Evolutionary conservation across 139 green algal species (phyloP).

Genomic region (Chlamydomonas applanata): DNA sequence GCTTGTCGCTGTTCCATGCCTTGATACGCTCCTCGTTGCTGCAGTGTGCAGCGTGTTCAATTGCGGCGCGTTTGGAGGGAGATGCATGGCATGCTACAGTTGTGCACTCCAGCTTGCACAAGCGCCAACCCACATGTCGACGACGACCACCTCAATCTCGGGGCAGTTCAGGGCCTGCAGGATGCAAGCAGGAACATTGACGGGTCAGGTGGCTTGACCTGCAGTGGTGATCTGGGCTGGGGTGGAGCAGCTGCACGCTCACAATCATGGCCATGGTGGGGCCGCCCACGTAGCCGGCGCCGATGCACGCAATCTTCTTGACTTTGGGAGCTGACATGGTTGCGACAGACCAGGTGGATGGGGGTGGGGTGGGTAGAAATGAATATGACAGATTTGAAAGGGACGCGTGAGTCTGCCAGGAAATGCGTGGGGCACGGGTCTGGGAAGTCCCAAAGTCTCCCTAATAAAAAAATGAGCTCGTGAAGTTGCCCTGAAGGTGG

Average conservation of each 20-base stretch:
- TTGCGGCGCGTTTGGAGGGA: neutral
- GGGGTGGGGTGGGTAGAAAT: too few relatives aligned
- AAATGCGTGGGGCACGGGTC: too few relatives aligned
- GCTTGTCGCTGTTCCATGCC: slow-evolving; percentile 94
- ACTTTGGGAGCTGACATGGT: slow-evolving; percentile 1
- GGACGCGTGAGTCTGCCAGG: too few relatives aligned
- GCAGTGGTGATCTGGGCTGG: too few relatives aligned
- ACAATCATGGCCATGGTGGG: slow-evolving; percentile 93
- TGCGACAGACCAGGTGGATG: neutral
- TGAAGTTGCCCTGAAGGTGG: too few relatives aligned
- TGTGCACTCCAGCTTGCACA: slow-evolving; percentile 7
- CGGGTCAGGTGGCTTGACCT: too few relatives aligned
- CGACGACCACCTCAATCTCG: slow-evolving; percentile 85
- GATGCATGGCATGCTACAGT: neutral
- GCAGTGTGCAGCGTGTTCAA: neutral
- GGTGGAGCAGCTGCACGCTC: neutral
- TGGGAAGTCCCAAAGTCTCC: too few relatives aligned
- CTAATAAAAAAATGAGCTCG: too few relatives aligned
- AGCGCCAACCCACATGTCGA: slow-evolving; percentile 54
- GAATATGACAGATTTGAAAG: too few relatives aligned
- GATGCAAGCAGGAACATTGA: neutral
- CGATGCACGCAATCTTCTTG: slow-evolving; percentile 78
- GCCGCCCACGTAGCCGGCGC: slow-evolving; percentile 84
- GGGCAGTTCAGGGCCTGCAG: slow-evolving; percentile 89
- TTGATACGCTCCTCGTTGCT: slow-evolving; percentile 50